Evolutionary conservation across 106 monocot genomes (phyloP), one percentile per base, ranked within the genome.

Genomic region (Dendrobium catenatum): DNA sequence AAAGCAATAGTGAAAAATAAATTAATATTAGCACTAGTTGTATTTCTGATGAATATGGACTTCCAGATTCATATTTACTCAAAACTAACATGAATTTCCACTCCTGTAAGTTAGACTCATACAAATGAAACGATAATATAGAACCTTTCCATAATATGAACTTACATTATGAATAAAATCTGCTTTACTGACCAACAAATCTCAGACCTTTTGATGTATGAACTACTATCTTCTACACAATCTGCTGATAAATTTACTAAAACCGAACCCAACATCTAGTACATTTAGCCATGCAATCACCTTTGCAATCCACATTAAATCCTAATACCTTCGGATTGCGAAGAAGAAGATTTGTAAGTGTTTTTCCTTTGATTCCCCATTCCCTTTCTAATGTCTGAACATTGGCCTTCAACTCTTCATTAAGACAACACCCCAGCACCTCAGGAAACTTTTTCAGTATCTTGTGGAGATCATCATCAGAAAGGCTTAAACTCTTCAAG

Each of bases 251-350:
- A 24, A 66, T 66, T 22, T 66, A 11, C 77, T 83, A 96, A 77
- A 96, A 96, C 10, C 93, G 85, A 82, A 90, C 96, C 96, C 96
- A 96, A 75, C 94, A 96, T 8, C 96, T 81, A 9, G 88, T 94
- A 73, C 94, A 96, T 68, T 94, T 76, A 6, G 94, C 96, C 78
- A 92, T 89, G 80, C 96, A 96, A 61, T 96, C 96, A 66, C 96
- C 96, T 68, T 90, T 92, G 73, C 97, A 95, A 67, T 95, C 97
- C 72, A 93, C 94, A 86, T 93, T 98, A 70, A 89, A 98, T 2
- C 97, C 97, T 20, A 95, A 72, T 59, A 98, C 97, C 70, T 94
- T 95, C 1, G 97, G 97, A 24, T 98, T 98, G 15, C 94, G 80
- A 27, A 98, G 82, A 68, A 98, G 94, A 73, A 98, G 91, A 78